Conservation (phyloP, 2,329 filamentous ascomycete genomes). For the Cercospora sojina region DNA sequence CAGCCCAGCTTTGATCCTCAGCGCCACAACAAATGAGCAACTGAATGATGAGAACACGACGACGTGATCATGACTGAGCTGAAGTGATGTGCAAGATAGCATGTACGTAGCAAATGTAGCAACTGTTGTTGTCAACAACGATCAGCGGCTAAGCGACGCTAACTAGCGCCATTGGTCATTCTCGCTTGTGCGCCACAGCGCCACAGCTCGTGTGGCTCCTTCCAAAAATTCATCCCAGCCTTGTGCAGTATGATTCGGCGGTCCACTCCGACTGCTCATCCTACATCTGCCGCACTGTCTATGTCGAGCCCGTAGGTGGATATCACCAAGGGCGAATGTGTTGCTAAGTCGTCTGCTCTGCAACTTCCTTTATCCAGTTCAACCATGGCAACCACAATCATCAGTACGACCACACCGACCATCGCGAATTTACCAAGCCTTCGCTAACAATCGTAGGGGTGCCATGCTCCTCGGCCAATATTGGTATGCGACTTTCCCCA, state of each 20-base stretch:
- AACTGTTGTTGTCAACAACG: not conserved
- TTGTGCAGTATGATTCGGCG: conserved; percentile 5
- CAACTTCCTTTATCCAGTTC: not conserved
- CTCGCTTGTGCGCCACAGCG: conserved; percentile 6
- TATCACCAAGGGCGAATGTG: not conserved
- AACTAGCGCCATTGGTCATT: not conserved
- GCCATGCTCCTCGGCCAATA: conserved; percentile 95
- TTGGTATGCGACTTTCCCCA: conserved; percentile 52
- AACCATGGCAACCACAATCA: conserved; percentile 19
- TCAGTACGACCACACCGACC: conserved; percentile 20
- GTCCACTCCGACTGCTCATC: conserved; percentile 5
- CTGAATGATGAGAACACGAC: not conserved
- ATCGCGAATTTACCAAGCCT: conserved; percentile 13
- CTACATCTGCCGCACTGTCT: conserved; percentile 7
- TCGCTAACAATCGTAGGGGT: conserved; percentile 46
- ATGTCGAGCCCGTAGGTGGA: not conserved
- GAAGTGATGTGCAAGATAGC: not conserved
- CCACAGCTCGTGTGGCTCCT: not conserved
- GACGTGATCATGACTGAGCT: not conserved
- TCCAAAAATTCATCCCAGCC: conserved; percentile 8
- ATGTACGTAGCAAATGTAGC: not conserved
- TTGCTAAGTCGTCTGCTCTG: not conserved
- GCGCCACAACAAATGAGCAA: not conserved
- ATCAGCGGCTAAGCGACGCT: not conserved
- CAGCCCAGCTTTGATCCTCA: no score